A percentile compares a stretch with the other conserved stretches of the same genome.
These are phyloP conservation scores for Diplodia scrobiculata DNA, from an alignment of 2,329 filamentous ascomycete species.

Conservation along the genomic window DNA sequence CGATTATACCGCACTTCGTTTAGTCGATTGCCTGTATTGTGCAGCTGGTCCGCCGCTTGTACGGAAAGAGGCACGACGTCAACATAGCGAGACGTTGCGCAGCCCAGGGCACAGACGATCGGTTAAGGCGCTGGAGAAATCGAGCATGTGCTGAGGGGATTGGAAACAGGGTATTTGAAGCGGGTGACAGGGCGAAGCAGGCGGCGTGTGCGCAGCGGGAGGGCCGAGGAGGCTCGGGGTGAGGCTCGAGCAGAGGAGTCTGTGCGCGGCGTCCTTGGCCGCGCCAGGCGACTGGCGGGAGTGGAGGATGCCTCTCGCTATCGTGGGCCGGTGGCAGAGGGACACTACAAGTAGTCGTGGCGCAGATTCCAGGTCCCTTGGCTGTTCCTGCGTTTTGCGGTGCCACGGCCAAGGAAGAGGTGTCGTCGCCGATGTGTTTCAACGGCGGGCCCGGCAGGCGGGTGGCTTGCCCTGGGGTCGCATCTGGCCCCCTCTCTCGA, in stretches of 20 bases:
- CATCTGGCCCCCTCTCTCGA: not conserved
- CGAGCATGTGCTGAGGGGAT: not conserved
- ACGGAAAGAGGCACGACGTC: not conserved
- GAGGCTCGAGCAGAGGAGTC: slow-evolving; percentile 15
- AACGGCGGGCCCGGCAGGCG: slow-evolving; percentile 3
- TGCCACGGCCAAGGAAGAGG: not conserved
- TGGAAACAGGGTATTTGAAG: too few relatives aligned
- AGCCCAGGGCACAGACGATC: not conserved
- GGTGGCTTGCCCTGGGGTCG: slow-evolving; percentile 1
- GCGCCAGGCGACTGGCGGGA: too few relatives aligned
- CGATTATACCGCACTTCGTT: not conserved
- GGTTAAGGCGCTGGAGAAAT: not conserved
- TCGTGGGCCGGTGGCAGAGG: too few relatives aligned
- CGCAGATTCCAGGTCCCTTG: not conserved
- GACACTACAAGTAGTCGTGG: too few relatives aligned
- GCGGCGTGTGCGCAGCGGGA: not conserved
- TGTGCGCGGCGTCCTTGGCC: not conserved
- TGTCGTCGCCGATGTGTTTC: slow-evolving; percentile 2
- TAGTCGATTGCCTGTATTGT: not conserved
- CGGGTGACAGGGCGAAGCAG: not conserved
- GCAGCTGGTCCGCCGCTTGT: not conserved
- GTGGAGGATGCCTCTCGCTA: too few relatives aligned
- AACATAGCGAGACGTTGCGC: not conserved
- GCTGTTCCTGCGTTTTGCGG: not conserved
- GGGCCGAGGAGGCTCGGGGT: slow-evolving; percentile 12